phyloP scores from a whole-genome alignment of 2,329 filamentous ascomycete genomes.

The Colletotrichum melonis region DNA sequence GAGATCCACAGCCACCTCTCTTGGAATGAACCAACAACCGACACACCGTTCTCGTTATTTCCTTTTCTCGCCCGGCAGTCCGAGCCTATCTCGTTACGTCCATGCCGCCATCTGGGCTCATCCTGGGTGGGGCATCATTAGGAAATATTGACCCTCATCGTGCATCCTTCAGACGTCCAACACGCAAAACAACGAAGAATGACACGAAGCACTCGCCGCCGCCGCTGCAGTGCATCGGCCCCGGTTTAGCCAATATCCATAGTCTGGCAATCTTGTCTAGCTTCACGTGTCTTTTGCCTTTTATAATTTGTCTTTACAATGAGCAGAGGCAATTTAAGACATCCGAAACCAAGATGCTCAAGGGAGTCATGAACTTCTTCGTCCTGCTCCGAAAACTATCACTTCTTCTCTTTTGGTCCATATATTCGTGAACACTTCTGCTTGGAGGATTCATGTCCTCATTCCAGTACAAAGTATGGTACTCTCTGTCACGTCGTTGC shows the following conservation, averaged over 20 bases:
- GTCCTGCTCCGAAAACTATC: background rate
- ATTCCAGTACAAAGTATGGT: conserved; percentile 1
- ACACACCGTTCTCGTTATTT: conserved; percentile 28
- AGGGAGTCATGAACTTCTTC: background rate
- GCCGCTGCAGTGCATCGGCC: background rate
- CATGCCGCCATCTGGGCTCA: conserved; percentile 27
- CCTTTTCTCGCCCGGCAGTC: conserved; percentile 28
- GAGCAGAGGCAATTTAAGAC: background rate
- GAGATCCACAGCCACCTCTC: conserved; percentile 31
- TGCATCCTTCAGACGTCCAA: conserved; percentile 26
- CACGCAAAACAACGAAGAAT: conserved; percentile 15
- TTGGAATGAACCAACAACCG: conserved; percentile 33
- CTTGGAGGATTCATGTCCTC: conserved; percentile 20
- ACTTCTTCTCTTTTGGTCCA: conserved; percentile 6
- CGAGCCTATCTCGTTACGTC: conserved; percentile 32
- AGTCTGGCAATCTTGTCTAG: background rate
- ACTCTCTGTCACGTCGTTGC: conserved; percentile 10
- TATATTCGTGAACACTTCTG: background rate
- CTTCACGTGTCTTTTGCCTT: background rate
- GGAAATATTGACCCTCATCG: conserved; percentile 19
- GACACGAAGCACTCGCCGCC: conserved; percentile 9
- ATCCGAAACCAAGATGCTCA: background rate
- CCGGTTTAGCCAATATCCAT: background rate
- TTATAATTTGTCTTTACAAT: no score
- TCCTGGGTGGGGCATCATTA: conserved; percentile 17